Conservation (phyloP, 352 stramenopile species). For the Pythium utonaiense region DNA sequence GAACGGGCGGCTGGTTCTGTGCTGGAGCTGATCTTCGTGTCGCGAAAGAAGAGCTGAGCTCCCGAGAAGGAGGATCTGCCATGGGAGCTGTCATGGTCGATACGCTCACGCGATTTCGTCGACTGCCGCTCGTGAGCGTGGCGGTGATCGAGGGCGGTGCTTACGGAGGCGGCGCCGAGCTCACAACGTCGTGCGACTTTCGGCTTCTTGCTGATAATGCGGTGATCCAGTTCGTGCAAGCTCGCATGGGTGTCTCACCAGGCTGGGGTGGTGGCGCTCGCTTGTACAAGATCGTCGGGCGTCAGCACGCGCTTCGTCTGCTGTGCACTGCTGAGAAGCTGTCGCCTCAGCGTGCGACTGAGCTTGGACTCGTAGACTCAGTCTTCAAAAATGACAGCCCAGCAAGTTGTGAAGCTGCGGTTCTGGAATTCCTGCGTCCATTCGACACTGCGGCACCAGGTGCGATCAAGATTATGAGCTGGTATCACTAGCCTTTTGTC, state of each 20-base stretch:
- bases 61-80: conserved; percentile 46
- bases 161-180: conserved; percentile 80
- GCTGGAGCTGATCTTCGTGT: conserved; percentile 78
- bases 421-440: conserved; percentile 46
- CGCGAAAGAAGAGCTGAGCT: conserved; percentile 74
- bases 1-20: conserved; percentile 75
- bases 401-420: conserved; percentile 27
- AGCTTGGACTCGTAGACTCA: conserved; percentile 65
- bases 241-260: conserved; percentile 76
- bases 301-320: conserved; percentile 65
- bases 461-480: conserved; percentile 19
- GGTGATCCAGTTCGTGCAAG: conserved; percentile 84
- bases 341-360: conserved; percentile 34
- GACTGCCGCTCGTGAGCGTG: conserved; percentile 77
- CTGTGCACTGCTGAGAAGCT: conserved; percentile 70
- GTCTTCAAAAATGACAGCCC: conserved; percentile 37
- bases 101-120: conserved; percentile 63
- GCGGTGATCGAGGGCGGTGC: conserved; percentile 75
- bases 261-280: conserved; percentile 79
- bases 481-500: no score
- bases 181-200: conserved; percentile 83
- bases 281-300: conserved; percentile 73
- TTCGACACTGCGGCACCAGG: conserved; percentile 54
- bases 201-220: conserved; percentile 55
- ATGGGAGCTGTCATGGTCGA: conserved; percentile 79